Base-by-base conservation (phyloP, 2,329 filamentous ascomycete genomes). In the Talaromyces marneffei region DNA sequence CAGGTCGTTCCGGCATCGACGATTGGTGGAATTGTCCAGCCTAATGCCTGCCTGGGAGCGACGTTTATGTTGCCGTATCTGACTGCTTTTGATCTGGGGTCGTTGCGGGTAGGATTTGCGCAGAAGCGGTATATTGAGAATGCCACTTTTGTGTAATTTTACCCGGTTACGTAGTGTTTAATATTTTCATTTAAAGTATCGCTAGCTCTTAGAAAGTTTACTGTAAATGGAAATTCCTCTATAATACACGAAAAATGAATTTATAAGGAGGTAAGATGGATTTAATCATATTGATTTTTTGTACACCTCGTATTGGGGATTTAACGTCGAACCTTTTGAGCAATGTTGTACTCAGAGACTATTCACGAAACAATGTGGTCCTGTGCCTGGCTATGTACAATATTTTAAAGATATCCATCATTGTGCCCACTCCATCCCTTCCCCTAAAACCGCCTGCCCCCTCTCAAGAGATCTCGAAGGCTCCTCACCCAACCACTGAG, bases 61-160 rank as follows among this genome's bases (percentile, higher is more conserved):
- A 53, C 57, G 4, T 59, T 59, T 27, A 59, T 59, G 57, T 33
- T 59, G 46, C 57, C 48, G n/a, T 46, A 59, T 44, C 46, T 59
- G 1, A 27, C 37, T 42, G 46, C 35, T n/a, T 59, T 59, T 59
- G 57, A 59, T 23, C 18, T 59, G 46, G 57, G 57, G 2, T 9
- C 57, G n/a, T 16, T 59, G 27, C 57, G 54, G 9, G 29, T 59
- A 3, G 57, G 57, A 40, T 39, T 59, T 54, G 57, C 57, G 5
- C 31, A 54, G 27, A 60, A 60, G 57, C 18, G 35, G 14, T 60
- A 60, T 23, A 44, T 60, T 7, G 57, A 60, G 37, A 60, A 60
- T 53, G 35, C 57, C 31, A 60, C 57, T 0, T 60, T 60, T 37
- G 53, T 56, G 31, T 53, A 35, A 53, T 29, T 48, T 48, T 12